These are phyloP conservation scores for Sugiyamaella castrensis DNA, from an alignment of 1,139 yeast genomes.

Conservation along the genomic window DNA sequence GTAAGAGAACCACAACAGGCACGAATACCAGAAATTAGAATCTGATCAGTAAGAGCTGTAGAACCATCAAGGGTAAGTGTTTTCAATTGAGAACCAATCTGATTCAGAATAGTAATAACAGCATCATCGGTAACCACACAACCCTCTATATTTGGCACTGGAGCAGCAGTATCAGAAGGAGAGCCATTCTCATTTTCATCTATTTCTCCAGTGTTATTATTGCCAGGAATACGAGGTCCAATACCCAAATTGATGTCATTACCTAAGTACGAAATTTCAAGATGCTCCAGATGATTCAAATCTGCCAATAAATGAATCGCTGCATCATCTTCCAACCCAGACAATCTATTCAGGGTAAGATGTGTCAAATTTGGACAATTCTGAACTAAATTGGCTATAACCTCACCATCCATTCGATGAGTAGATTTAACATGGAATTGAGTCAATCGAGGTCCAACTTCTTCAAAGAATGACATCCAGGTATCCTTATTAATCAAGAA, in stretches of 20 bases:
- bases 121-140: slow-evolving; percentile 68
- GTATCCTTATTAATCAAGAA: slow-evolving; percentile 70
- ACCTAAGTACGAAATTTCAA: slow-evolving; percentile 63
- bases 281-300: slow-evolving; percentile 48
- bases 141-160: neutral
- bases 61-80: slow-evolving; percentile 70
- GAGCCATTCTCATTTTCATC: slow-evolving; percentile 10
- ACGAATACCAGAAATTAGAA: slow-evolving; percentile 56
- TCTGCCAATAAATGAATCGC: slow-evolving; percentile 67
- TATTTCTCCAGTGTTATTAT: neutral
- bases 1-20: slow-evolving; percentile 56
- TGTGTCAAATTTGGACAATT: slow-evolving; percentile 51
- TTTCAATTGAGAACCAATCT: slow-evolving; percentile 59
- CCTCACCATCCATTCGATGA: slow-evolving; percentile 72
- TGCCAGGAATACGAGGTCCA: neutral
- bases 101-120: slow-evolving; percentile 59
- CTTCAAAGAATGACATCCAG: slow-evolving; percentile 72
- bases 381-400: slow-evolving; percentile 60
- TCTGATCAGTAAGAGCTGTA: slow-evolving; percentile 61
- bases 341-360: slow-evolving; percentile 61
- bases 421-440: slow-evolving; percentile 72
- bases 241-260: slow-evolving; percentile 8
- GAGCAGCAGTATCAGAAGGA: neutral
- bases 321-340: slow-evolving; percentile 60
- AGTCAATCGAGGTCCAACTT: slow-evolving; percentile 46